Percentiles rank a stretch among this genome's conserved stretches.
phyloP scores from a whole-genome alignment of 2,329 filamentous ascomycete genomes.

The Orbilia brochopaga region DNA sequence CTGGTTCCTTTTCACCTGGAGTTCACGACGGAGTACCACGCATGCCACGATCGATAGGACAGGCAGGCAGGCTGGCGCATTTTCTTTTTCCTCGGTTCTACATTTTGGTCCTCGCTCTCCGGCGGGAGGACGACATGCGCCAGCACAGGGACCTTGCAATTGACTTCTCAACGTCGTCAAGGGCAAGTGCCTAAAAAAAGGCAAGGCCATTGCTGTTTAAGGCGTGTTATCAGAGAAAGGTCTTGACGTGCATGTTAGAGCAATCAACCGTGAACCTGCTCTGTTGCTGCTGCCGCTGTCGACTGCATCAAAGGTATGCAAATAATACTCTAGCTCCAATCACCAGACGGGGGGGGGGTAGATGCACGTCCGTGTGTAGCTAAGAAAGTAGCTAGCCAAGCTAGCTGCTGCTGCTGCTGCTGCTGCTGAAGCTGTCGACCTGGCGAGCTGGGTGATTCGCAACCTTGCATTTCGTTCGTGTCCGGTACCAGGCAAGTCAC shows the following conservation, averaged over 20 bases:
- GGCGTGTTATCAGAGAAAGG: constrained; percentile 1
- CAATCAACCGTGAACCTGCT: background rate
- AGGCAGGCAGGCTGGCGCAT: background rate
- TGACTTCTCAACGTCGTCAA: background rate
- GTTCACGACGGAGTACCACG: background rate
- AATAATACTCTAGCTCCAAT: constrained; percentile 35
- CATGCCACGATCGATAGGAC: background rate
- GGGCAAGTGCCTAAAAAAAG: constrained; percentile 3
- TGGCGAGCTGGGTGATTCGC: background rate
- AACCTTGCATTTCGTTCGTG: background rate
- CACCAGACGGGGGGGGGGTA: constrained; percentile 19
- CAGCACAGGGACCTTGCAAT: background rate
- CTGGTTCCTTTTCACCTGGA: background rate
- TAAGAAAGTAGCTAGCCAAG: background rate
- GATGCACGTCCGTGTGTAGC: background rate
- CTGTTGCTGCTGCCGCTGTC: constrained; percentile 1
- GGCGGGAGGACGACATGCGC: background rate
- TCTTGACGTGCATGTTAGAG: constrained; percentile 6
- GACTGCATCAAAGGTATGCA: constrained; percentile 29
- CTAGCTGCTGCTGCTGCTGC: background rate
- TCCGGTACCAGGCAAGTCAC: background rate
- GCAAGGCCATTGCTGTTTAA: background rate
- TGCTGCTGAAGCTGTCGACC: too few relatives aligned
- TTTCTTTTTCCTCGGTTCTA: background rate
- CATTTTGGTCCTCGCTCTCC: background rate